Conservation (phyloP, 352 stramenopile species). For the Phytophthora melonis region DNA sequence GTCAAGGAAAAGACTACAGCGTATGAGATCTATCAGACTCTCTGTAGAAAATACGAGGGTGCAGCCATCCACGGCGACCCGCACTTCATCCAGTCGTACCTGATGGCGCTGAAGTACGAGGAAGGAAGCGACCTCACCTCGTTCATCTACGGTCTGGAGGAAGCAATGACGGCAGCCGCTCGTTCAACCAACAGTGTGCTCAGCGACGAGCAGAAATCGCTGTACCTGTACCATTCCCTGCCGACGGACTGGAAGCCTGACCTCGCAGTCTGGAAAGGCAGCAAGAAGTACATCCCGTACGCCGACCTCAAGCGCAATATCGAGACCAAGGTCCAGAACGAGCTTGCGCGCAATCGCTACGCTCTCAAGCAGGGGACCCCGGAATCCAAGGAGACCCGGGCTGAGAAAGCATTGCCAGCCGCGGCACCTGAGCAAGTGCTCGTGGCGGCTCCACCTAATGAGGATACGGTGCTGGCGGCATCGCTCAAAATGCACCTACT, state of each 20-base stretch:
- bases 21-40: slow-evolving; percentile 23
- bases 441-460: not conserved
- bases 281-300: slow-evolving; percentile 16
- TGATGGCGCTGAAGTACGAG: slow-evolving; percentile 10
- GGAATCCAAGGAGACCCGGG: slow-evolving; percentile 8
- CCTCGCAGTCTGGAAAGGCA: not conserved
- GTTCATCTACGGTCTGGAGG: too few species aligned
- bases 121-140: not conserved
- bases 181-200: too few species aligned
- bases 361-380: slow-evolving; percentile 16
- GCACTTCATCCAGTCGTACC: slow-evolving; percentile 22
- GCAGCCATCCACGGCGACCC: slow-evolving; percentile 12
- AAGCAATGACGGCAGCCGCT: too few species aligned
- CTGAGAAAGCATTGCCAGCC: slow-evolving; percentile 12
- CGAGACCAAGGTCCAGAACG: slow-evolving; percentile 15
- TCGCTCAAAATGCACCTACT: slow-evolving; percentile 16
- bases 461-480: slow-evolving; percentile 2
- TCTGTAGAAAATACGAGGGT: slow-evolving; percentile 19
- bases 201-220: too few species aligned
- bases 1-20: slow-evolving; percentile 22
- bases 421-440: not conserved
- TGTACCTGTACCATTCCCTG: slow-evolving; percentile 6
- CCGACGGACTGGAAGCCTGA: not conserved
- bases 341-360: slow-evolving; percentile 21
- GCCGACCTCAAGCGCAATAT: slow-evolving; percentile 22